Evolutionary conservation across 371 early-diverging fungal genomes (phyloP), one percentile per base, ranked within the genome.

Genomic region (Gilbertella persicaria): DNA sequence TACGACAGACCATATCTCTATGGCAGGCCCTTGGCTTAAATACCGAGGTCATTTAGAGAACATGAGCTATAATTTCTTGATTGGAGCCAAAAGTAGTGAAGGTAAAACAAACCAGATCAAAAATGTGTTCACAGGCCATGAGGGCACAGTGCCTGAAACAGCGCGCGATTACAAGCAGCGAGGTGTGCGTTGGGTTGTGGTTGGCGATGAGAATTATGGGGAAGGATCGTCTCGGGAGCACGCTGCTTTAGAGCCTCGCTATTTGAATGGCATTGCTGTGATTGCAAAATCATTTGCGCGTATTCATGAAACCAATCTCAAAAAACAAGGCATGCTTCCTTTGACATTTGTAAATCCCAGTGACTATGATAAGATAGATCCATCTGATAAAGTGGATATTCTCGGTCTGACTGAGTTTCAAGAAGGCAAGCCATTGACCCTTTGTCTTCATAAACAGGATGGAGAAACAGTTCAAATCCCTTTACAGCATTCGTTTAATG

Each of bases 291-390:
- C 93, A 12, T 96, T 98, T 73, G 98, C 98, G 39, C 91, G 98
- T 71, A 98, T 98, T 67, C 98, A 98, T 80, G 96, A 98, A 80
- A 98, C 97, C 62, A 98, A 98, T 80, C 83, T 96, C 67, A 98
- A 98, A 87, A 98, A 98, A 86, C 97, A 98, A 77, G 98, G 98
- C 55, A 84, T 95, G 61, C 79, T 98, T 49, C 98, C 98, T 17
- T 69, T 97, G 58, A 95, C 95, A 39, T 96, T 98, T 66, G 83
- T 83, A 64, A 81, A 98, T 78, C 89, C 94, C 37, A 85, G 83
- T 41, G 93, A 92, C 57, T 92, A 93, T 53, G 93, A 95, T 64
- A 79, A 80, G 73, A 81, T 98, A 57, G 75, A 80, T 30, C 85
- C 90, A 46, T 66, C 67, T 19, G 92, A 91, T 72, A 75, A 72